Evolutionary conservation across 441 rosid species (phyloP), one percentile per base, ranked within the genome.

Genomic region (Populus hybrid): DNA sequence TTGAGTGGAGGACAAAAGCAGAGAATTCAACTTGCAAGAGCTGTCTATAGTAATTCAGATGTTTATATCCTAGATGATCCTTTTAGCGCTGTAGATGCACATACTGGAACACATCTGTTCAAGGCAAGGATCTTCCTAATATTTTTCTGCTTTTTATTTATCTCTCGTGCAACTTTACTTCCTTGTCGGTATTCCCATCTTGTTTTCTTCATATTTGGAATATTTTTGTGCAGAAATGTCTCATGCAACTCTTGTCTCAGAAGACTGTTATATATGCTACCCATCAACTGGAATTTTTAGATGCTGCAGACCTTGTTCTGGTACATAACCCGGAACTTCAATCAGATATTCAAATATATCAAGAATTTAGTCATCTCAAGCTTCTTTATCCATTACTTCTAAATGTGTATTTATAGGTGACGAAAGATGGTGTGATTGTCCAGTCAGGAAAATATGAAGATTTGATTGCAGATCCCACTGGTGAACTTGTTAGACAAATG

Each of bases 71-170:
- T 92, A 24, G 94, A 92, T 74, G 94, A 90, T 79, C 97, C 94
- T 71, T 92, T 90, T 64, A 90, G 94, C 38, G 94, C 93, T 23
- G 94, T 92, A 61, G 93, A 92, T 75, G 92, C 93, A 18, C 93
- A 89, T 70, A 92, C 97, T 2, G 88, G 93, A 74, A 82, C 88
- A 1, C 93, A 90, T 79, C 74, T 92, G 64, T 92, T 87, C 85
- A 84, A 85, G 92, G 93, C 77, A 81, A 82, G 83, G 16, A 74
- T 38, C 20, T 53, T 53, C 61, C 61, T 53, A 53, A 16, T 16
- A 16, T 18, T 53, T 53, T 18, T 35, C 2, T 53, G 9, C 61
- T 18, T 53, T 53, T 53, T 53, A 16, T 53, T 53, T 5, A 29
- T 53, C 61, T 18, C 61, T 1, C 21, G 8, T 53, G 61, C 7